Evolutionary conservation across 257 asterid species (phyloP).

Genomic region (Striga asiatica): DNA sequence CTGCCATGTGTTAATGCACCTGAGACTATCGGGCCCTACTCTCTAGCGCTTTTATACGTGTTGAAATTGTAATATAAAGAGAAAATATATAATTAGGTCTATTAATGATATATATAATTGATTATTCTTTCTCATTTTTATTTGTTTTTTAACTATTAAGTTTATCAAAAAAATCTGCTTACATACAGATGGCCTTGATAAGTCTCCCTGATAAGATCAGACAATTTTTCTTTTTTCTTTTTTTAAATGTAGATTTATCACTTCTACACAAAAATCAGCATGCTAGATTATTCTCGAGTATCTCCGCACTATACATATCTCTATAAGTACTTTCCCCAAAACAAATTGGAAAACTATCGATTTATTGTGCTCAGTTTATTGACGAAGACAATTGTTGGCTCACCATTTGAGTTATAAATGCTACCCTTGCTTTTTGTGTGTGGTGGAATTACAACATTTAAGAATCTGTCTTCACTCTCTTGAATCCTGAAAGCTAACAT

Average conservation of each 20-base stretch:
- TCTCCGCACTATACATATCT: neutral
- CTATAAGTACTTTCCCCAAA: neutral
- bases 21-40: no score
- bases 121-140: neutral
- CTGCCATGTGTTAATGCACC: no score
- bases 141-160: no score
- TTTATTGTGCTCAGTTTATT: neutral
- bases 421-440: neutral
- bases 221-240: neutral
- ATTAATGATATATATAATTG: neutral
- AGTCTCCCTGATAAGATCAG: neutral
- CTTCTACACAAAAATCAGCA: neutral
- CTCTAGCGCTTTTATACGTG: neutral
- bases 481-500: neutral
- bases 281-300: neutral
- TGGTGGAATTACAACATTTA: neutral
- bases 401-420: neutral
- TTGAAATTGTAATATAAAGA: neutral
- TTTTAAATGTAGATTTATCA: neutral
- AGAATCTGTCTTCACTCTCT: neutral
- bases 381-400: neutral
- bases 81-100: neutral
- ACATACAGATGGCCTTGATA: no score
- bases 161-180: no score
- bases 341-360: neutral